Percentiles rank a stretch among this genome's conserved stretches.
Conservation (phyloP, 768 basidiomycete species). For the Leccinum rimulosum region DNA sequence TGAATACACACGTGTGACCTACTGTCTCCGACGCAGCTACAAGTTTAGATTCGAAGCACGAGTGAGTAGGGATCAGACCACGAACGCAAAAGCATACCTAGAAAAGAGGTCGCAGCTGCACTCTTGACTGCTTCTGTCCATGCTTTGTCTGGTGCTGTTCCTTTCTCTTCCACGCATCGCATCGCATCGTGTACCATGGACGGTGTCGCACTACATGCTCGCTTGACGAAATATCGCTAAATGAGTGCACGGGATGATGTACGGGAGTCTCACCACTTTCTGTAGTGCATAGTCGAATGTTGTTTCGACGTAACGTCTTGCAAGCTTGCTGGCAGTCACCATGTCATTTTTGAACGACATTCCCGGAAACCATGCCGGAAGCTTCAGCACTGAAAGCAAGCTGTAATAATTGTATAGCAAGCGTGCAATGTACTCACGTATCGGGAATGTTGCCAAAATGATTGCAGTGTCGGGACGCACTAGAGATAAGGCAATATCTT, state of each 20-base stretch:
- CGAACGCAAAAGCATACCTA: background rate
- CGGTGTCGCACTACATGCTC: background rate
- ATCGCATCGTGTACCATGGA: background rate
- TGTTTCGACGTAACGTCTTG: background rate
- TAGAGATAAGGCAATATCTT: background rate
- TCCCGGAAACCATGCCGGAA: background rate
- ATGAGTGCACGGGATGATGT: background rate
- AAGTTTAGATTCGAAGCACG: background rate
- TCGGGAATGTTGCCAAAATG: background rate
- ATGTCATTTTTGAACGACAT: background rate
- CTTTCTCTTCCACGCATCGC: background rate
- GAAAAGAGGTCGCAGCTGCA: background rate
- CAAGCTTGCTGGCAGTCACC: background rate
- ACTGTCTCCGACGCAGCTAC: background rate
- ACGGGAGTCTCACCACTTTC: background rate
- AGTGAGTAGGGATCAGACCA: background rate
- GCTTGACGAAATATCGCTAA: background rate
- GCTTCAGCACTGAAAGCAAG: background rate
- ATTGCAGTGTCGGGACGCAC: background rate
- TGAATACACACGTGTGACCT: background rate
- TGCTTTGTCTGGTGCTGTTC: background rate
- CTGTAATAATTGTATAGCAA: background rate
- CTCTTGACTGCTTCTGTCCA: background rate
- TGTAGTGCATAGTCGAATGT: background rate
- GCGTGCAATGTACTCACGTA: background rate